Evolutionary conservation across 352 stramenopile species (phyloP).

Genomic region (Plasmopara muralis): DNA sequence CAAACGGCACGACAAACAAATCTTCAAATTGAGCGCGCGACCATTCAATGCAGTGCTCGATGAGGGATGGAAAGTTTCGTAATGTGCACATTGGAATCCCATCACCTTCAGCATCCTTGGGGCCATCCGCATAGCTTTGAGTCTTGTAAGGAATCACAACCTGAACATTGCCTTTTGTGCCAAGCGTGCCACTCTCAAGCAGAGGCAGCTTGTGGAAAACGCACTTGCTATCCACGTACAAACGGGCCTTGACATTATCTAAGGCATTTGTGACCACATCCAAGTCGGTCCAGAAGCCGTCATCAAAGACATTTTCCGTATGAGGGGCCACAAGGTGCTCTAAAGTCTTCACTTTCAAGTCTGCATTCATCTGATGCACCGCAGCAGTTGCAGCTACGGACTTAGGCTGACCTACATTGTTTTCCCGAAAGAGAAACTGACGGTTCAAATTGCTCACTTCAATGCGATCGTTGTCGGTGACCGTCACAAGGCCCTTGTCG

Average conservation of each 20-base stretch:
- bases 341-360: constrained; percentile 74
- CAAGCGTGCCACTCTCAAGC: constrained; percentile 97
- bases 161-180: constrained; percentile 97
- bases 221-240: constrained; percentile 98
- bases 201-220: constrained; percentile 96
- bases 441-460: constrained; percentile 86
- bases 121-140: constrained; percentile 92
- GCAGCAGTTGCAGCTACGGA: constrained; percentile 73
- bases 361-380: constrained; percentile 65
- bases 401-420: constrained; percentile 83
- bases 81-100: constrained; percentile 99
- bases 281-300: constrained; percentile 74
- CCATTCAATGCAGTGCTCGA: constrained; percentile 99
- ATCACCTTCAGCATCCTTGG: constrained; percentile 97
- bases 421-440: constrained; percentile 81
- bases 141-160: constrained; percentile 83
- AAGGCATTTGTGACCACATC: constrained; percentile 98
- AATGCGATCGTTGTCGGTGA: constrained; percentile 85
- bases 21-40: constrained; percentile 87
- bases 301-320: constrained; percentile 77
- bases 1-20: constrained; percentile 71
- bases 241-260: constrained; percentile 97
- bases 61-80: constrained; percentile 97
- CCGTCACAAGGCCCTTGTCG: constrained; percentile 69
- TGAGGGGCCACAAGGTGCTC: constrained; percentile 75